A percentile compares a stretch with the other conserved stretches of the same genome.
Evolutionary conservation across 164 flowering plant species (phyloP).

Genomic region (Cinnamomum micranthum): DNA sequence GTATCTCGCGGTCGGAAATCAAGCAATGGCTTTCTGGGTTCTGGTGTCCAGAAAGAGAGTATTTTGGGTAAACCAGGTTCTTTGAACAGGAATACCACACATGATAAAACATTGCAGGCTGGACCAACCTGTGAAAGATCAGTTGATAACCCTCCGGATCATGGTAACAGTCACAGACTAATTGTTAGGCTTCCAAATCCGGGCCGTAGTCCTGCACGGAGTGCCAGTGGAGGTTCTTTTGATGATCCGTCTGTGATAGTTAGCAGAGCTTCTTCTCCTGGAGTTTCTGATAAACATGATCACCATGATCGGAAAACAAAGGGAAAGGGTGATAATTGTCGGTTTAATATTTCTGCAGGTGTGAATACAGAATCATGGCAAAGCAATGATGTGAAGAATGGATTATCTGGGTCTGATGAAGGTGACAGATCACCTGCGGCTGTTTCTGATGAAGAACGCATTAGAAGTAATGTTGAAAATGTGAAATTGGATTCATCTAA

Average conservation of each 20-base stretch:
- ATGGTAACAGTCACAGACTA: constrained; percentile 59
- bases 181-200: constrained; percentile 78
- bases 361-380: constrained; percentile 57
- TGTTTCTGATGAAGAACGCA: constrained; percentile 35
- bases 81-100: constrained; percentile 26
- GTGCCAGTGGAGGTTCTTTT: constrained; percentile 39
- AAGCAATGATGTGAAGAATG: constrained; percentile 57
- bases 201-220: constrained; percentile 44
- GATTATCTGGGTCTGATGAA: constrained; percentile 44
- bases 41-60: constrained; percentile 46
- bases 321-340: constrained; percentile 44
- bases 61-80: constrained; percentile 39
- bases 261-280: constrained; percentile 57
- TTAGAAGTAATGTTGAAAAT: constrained; percentile 30
- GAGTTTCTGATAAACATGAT: constrained; percentile 49
- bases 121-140: constrained; percentile 39
- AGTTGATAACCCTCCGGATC: constrained; percentile 34
- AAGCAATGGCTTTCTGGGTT: constrained; percentile 45
- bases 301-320: constrained; percentile 39
- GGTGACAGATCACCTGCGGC: constrained; percentile 46
- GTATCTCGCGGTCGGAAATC: constrained; percentile 59
- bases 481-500: constrained; percentile 17
- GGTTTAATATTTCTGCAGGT: constrained; percentile 31
- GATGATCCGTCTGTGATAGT: constrained; percentile 36
- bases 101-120: constrained; percentile 53